Evolutionary conservation across 768 basidiomycete species (phyloP), one percentile per base, ranked within the genome.

Genomic region (Clitopilus hobsonii): DNA sequence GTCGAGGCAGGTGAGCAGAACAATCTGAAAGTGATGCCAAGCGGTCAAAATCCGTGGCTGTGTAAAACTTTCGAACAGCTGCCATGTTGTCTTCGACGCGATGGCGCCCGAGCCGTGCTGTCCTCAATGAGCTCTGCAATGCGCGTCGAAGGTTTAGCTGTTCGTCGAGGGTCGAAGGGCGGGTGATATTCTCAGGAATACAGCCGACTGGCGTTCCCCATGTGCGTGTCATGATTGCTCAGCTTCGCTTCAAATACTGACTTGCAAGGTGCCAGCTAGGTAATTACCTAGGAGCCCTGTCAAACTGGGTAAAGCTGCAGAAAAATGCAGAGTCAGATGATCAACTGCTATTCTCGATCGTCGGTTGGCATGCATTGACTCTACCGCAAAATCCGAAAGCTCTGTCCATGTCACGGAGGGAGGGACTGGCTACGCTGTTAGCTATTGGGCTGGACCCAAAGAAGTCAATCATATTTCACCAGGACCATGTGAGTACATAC

Each of bases 351-450:
- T 95, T 91, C 69, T 87, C 91, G 1, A 86, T 97, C 58, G 95
- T 95, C 11, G 95, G 95, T 25, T 88, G 93, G 81, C 96, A 98
- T 66, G 94, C 95, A 10, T 76, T 98, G 62, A 98, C 94, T 1
- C 74, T 98, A 23, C 94, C 94, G 5, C 94, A 96, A 75, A 76
- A 94, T 65, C 91, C 94, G 0, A 66, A 71, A 30, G 65, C 72
- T 11, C 77, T 98, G 6, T 72, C 74, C 13, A 65, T 72, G 1
- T 84, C 94, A 18, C 77, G 89, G 41, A 76, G 75, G 52, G 86
- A 94, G 45, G 86, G 91, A 81, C 74, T 96, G 23, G 93, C 94
- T 0, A 82, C 85, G 6, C 69, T 98, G 14, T 74, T 98, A 6
- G 92, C 95, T 0, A 79, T 92, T 51, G 94, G 95, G 0, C 77